Conservation (phyloP, 2,329 filamentous ascomycete genomes). For the Exophiala bonariae region DNA sequence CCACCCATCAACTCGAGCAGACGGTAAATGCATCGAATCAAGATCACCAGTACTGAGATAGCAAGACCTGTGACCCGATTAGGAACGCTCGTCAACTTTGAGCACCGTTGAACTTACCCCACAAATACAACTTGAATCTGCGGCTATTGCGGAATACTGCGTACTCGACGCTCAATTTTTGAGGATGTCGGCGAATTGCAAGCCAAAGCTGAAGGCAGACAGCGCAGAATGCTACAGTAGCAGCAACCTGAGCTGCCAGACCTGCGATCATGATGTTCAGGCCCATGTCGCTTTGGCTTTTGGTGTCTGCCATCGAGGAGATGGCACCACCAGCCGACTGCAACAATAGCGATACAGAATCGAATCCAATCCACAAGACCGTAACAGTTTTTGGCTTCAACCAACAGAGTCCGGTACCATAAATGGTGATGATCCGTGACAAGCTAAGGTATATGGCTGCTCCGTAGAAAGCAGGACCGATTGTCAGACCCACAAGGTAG, state of each 20-base stretch:
- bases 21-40: constrained; percentile 48
- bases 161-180: not conserved
- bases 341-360: constrained; percentile 60
- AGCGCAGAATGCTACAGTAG: constrained; percentile 55
- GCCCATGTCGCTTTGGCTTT: constrained; percentile 42
- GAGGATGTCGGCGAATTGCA: not conserved
- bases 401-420: constrained; percentile 34
- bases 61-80: constrained; percentile 1
- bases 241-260: constrained; percentile 39
- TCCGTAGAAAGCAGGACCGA: constrained; percentile 65
- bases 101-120: too few relatives aligned
- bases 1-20: constrained; percentile 49
- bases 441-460: constrained; percentile 66
- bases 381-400: constrained; percentile 36
- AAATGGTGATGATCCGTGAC: constrained; percentile 38
- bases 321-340: constrained; percentile 63
- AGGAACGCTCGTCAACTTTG: too few relatives aligned
- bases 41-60: constrained; percentile 41
- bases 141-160: not conserved
- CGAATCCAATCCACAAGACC: constrained; percentile 60
- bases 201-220: constrained; percentile 35
- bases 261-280: constrained; percentile 68
- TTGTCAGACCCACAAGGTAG: constrained; percentile 63
- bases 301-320: constrained; percentile 45
- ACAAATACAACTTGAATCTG: too few relatives aligned